These are phyloP conservation scores for Lecanicillium sp. DNA, from an alignment of 2,329 filamentous ascomycete genomes.

Conservation along the genomic window DNA sequence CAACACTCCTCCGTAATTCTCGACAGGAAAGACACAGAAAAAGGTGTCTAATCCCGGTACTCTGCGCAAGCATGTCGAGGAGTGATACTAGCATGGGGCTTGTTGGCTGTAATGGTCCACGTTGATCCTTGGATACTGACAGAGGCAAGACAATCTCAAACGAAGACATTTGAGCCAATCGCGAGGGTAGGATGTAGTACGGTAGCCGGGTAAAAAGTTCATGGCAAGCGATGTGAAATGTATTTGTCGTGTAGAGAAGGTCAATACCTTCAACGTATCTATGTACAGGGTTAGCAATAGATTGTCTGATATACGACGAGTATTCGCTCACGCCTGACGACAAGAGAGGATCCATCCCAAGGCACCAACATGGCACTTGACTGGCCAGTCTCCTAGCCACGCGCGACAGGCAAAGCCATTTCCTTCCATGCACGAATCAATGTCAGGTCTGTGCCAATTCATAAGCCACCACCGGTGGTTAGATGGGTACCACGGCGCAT, in stretches of 20 bases:
- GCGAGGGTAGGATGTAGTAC: conserved; percentile 4
- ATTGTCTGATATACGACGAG: background rate
- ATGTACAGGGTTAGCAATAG: conserved; percentile 1
- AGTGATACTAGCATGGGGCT: too few relatives aligned
- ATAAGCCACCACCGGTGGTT: conserved; percentile 10
- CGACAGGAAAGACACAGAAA: too few relatives aligned
- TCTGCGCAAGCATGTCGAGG: too few relatives aligned
- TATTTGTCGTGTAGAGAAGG: conserved; percentile 11
- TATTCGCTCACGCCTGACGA: conserved; percentile 17
- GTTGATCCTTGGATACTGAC: too few relatives aligned
- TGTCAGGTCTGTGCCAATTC: conserved; percentile 3
- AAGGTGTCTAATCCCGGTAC: too few relatives aligned
- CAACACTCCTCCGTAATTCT: too few relatives aligned
- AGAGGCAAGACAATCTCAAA: conserved; percentile 2
- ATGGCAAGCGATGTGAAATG: conserved; percentile 7
- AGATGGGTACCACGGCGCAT: conserved; percentile 9
- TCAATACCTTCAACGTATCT: conserved; percentile 9
- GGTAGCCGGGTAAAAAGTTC: conserved; percentile 2
- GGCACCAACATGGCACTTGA: conserved; percentile 15
- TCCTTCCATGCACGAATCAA: too few relatives aligned
- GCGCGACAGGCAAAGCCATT: conserved; percentile 8
- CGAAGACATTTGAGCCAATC: conserved; percentile 4
- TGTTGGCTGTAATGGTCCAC: too few relatives aligned
- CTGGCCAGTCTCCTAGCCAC: conserved; percentile 12
- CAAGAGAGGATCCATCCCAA: conserved; percentile 23